These are phyloP conservation scores for Carex pumila DNA, from an alignment of 176 grass and related monocot genomes.

Conservation along the genomic window DNA sequence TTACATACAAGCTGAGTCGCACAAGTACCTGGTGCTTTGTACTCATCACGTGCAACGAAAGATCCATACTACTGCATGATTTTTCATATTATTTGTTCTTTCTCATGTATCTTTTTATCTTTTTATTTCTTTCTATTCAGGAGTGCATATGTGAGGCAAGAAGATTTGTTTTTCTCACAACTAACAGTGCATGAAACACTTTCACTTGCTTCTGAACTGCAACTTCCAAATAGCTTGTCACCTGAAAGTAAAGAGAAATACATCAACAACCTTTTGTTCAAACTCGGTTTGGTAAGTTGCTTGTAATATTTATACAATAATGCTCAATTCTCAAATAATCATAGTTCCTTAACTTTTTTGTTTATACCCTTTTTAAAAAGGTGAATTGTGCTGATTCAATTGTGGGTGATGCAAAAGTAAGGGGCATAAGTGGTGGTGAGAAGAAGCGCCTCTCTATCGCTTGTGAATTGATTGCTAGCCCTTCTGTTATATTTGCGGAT, in stretches of 20 bases:
- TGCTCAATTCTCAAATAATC: background rate
- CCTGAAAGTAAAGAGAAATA: conserved; percentile 60
- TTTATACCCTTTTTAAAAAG: conserved; percentile 20
- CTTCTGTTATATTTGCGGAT: conserved; percentile 84
- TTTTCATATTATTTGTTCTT: background rate
- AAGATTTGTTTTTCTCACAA: conserved; percentile 89
- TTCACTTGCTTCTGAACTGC: conserved; percentile 78
- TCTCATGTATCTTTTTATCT: background rate
- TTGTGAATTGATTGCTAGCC: conserved; percentile 94
- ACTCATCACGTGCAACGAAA: background rate
- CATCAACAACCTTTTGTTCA: conserved; percentile 68
- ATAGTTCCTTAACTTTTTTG: background rate
- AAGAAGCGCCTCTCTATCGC: conserved; percentile 90
- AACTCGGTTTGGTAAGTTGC: conserved; percentile 69
- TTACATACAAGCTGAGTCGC: background rate
- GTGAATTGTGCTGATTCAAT: conserved; percentile 88
- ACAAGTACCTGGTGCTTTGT: too few relatives aligned
- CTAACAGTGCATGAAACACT: conserved; percentile 76
- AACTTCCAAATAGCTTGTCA: conserved; percentile 55
- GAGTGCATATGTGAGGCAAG: conserved; percentile 78
- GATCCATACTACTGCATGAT: background rate
- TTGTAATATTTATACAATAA: background rate
- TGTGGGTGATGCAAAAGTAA: conserved; percentile 88
- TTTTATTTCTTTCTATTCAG: conserved; percentile 28
- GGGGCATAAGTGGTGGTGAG: conserved; percentile 90